Evolutionary conservation across 2,329 filamentous ascomycete genomes (phyloP), one percentile per base, ranked within the genome.

Genomic region (Aschersonia sp.): DNA sequence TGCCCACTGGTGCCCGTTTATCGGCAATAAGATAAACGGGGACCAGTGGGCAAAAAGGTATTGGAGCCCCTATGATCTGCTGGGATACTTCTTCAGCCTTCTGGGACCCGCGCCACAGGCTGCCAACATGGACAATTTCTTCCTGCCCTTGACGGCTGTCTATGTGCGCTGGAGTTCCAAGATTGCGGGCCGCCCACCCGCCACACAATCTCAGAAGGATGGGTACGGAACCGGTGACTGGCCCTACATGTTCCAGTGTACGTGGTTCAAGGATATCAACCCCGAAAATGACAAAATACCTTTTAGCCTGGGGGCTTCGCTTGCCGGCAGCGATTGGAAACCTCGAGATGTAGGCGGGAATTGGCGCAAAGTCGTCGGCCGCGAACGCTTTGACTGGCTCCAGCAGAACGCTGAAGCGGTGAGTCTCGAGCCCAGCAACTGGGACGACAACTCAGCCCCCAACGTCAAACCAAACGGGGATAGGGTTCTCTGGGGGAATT

Each of bases 241-340:
- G 49, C 49, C 49, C 10, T 48, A 30, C 32, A 50, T 48, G 49
- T 48, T 46, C 32, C 49, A 50, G 44, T 48, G 46, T 30, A 48
- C 49, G 12, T 47, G 45, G 48, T 45, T 32, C 35, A 20, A 30
- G 5, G 43, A 29, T 4, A 40, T 40, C 28, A 4, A 3, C 45
- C 45, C 5, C 40, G n/a, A 7, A 40, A 32, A 30, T 46, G 42
- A 20, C 35, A 38, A 38, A 12, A 38, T 38, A 7, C 35, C 35
- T 12, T 50, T 48, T 31, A 48, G 47, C 28, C 49, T 50, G 31
- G 49, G 49, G 4, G 42, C 45, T 12, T 48, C 49, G 4, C 9
- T 40, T 2, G 43, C 35, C 12, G 49, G 49, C 4, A 44, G 45
- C 40, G 10, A 42, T 9, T 50, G 30, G 30, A 31, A 9, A 31